Conservation (phyloP, 208 protist genomes). For the Crithidia expoeki region DNA sequence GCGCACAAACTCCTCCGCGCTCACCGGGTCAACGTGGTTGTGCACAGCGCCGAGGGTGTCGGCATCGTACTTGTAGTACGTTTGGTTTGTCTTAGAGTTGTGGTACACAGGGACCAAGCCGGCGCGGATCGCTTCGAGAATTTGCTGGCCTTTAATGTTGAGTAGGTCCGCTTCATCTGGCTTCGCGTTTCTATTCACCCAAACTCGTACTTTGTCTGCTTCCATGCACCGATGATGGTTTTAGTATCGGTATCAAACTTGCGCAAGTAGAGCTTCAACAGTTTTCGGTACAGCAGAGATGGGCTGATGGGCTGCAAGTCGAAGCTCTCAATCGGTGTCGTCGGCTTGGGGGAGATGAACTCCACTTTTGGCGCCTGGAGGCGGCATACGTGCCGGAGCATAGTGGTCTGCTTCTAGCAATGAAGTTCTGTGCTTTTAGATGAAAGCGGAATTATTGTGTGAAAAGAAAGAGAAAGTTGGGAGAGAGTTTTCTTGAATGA, state of each 20-base stretch:
- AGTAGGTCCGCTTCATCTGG: slow-evolving; percentile 61
- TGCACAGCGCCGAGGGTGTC: slow-evolving; percentile 84
- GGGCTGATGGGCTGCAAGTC: slow-evolving; percentile 64
- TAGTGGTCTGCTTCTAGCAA: not conserved
- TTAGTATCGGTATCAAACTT: slow-evolving; percentile 90
- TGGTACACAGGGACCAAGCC: slow-evolving; percentile 77
- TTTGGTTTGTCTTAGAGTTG: slow-evolving; percentile 74
- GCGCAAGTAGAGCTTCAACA: slow-evolving; percentile 83
- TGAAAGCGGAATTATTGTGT: not conserved
- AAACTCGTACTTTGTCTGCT: slow-evolving; percentile 92
- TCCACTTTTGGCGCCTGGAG: slow-evolving; percentile 55
- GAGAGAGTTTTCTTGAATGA: not conserved
- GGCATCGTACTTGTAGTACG: slow-evolving; percentile 77
- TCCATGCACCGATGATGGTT: slow-evolving; percentile 86
- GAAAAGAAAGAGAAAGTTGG: not conserved
- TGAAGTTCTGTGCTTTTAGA: not conserved
- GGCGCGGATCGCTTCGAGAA: slow-evolving; percentile 75
- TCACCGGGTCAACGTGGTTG: slow-evolving; percentile 84
- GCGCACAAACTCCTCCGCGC: slow-evolving; percentile 77
- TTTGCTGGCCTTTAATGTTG: slow-evolving; percentile 81
- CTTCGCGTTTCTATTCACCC: slow-evolving; percentile 49
- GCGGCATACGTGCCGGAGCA: slow-evolving; percentile 29
- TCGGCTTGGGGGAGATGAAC: slow-evolving; percentile 76
- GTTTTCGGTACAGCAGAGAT: slow-evolving; percentile 70
- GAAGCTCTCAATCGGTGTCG: slow-evolving; percentile 47